Conservation (phyloP, 2,329 filamentous ascomycete genomes). For the Sporothrix euskadiensis region DNA sequence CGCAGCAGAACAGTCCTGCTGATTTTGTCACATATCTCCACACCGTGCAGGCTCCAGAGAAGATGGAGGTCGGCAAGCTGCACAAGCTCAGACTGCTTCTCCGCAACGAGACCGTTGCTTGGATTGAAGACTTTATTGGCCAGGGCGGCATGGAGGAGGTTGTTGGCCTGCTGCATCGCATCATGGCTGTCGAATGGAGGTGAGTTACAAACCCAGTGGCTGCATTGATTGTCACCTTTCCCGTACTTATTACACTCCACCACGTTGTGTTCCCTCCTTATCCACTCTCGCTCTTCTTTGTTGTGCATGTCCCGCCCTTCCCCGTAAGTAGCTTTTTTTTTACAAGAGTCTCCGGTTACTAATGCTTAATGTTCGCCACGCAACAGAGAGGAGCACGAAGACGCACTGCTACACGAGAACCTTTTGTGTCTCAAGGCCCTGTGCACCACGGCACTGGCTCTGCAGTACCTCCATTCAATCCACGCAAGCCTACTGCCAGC, state of each 20-base stretch:
- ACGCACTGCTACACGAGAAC: constrained; percentile 86
- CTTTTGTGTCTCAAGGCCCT: constrained; percentile 91
- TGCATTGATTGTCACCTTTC: not conserved
- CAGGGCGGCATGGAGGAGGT: constrained; percentile 92
- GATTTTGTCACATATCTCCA: constrained; percentile 86
- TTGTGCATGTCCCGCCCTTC: not conserved
- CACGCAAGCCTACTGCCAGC: constrained; percentile 82
- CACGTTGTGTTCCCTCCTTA: not conserved
- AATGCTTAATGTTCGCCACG: not conserved
- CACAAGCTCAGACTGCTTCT: constrained; percentile 89
- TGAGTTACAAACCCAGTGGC: constrained; percentile 44
- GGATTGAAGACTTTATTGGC: constrained; percentile 89
- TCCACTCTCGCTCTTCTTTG: not conserved
- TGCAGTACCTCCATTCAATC: constrained; percentile 78
- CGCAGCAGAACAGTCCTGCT: constrained; percentile 70
- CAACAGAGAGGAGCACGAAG: constrained; percentile 87
- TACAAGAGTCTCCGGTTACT: not conserved
- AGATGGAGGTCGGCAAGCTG: constrained; percentile 89
- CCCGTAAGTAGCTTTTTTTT: not conserved
- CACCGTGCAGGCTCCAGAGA: constrained; percentile 76
- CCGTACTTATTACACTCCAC: not conserved
- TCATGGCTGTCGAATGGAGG: constrained; percentile 96
- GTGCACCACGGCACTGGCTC: constrained; percentile 83
- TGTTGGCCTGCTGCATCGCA: constrained; percentile 81
- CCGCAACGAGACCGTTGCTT: constrained; percentile 91